Evolutionary conservation across 2,329 filamentous ascomycete species (phyloP).

Genomic region (Hypoxylon rubiginosum): DNA sequence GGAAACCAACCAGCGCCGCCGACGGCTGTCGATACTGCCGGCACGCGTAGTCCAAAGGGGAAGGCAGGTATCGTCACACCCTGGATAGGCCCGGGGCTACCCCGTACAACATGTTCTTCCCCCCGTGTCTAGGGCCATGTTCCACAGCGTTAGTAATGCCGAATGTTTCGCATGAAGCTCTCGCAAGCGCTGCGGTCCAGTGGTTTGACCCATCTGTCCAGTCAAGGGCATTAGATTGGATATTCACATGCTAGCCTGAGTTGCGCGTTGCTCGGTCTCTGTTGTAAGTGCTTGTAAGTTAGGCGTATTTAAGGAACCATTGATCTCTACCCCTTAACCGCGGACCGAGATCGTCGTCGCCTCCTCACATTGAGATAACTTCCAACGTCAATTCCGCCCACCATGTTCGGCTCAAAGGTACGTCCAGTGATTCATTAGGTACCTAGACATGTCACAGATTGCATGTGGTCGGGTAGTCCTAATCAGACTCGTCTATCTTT

Average conservation of each 20-base stretch:
- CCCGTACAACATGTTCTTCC: not conserved
- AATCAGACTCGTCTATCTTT: no score
- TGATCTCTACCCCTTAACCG: slow-evolving; percentile 3
- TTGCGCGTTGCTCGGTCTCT: slow-evolving; percentile 3
- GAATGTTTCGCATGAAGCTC: slow-evolving; percentile 22
- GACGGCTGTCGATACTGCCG: slow-evolving; percentile 9
- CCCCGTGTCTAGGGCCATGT: slow-evolving; percentile 8
- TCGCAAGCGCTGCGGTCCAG: slow-evolving; percentile 26
- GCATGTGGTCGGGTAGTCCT: no score
- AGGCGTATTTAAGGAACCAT: slow-evolving; percentile 9
- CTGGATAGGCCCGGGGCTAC: not conserved
- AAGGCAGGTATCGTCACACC: slow-evolving; percentile 24
- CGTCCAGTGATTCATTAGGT: slow-evolving; percentile 10
- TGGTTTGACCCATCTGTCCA: slow-evolving; percentile 27
- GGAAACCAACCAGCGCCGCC: not conserved
- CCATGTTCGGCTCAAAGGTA: slow-evolving; percentile 44
- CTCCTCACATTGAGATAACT: slow-evolving; percentile 1
- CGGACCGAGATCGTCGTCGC: slow-evolving; percentile 7
- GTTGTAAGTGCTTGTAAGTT: slow-evolving; percentile 23
- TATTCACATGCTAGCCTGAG: slow-evolving; percentile 27
- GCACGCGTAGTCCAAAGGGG: slow-evolving; percentile 24
- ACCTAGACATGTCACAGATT: slow-evolving; percentile 5
- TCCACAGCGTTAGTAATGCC: slow-evolving; percentile 24
- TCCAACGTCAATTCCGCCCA: slow-evolving; percentile 14
- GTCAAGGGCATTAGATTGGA: slow-evolving; percentile 25